Evolutionary conservation across 352 stramenopile genomes (phyloP).

Genomic region (Pythium dissotocum): DNA sequence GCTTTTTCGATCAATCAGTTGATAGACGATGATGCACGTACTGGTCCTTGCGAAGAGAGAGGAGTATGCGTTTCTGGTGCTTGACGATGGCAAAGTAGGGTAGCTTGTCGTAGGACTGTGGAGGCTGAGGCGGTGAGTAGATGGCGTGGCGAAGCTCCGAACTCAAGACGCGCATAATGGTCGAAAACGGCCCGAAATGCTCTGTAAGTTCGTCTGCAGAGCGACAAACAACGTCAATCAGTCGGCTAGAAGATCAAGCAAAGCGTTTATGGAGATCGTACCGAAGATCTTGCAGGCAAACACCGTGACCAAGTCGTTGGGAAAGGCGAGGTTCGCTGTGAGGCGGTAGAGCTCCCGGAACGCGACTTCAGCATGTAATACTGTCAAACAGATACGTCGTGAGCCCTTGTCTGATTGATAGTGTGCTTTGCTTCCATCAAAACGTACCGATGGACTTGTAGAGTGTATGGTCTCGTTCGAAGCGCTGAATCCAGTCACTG

Average conservation of each 20-base stretch:
- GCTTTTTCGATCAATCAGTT: not conserved
- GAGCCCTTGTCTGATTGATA: not conserved
- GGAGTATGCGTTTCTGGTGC: slow-evolving; percentile 53
- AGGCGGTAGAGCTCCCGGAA: slow-evolving; percentile 64
- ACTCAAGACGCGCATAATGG: slow-evolving; percentile 43
- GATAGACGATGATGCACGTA: slow-evolving; percentile 19
- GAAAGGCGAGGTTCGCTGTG: slow-evolving; percentile 49
- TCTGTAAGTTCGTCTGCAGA: slow-evolving; percentile 49
- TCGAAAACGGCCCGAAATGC: slow-evolving; percentile 57
- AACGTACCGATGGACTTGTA: slow-evolving; percentile 69
- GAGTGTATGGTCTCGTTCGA: slow-evolving; percentile 45
- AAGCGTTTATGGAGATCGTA: slow-evolving; percentile 10
- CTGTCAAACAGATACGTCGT: slow-evolving; percentile 23
- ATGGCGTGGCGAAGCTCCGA: slow-evolving; percentile 47
- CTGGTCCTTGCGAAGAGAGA: slow-evolving; percentile 51
- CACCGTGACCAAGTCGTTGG: slow-evolving; percentile 61
- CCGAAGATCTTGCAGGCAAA: slow-evolving; percentile 59
- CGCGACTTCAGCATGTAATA: slow-evolving; percentile 59
- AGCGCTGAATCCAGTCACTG: slow-evolving; percentile 57
- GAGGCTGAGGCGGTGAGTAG: slow-evolving; percentile 31
- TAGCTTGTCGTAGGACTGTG: slow-evolving; percentile 8
- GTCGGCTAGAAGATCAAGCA: not conserved
- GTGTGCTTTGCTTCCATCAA: not conserved
- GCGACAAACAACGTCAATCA: not conserved
- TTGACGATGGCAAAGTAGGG: slow-evolving; percentile 74